phyloP scores from a whole-genome alignment of 2,329 filamentous ascomycete species.

The Bipolaris gigantea region DNA sequence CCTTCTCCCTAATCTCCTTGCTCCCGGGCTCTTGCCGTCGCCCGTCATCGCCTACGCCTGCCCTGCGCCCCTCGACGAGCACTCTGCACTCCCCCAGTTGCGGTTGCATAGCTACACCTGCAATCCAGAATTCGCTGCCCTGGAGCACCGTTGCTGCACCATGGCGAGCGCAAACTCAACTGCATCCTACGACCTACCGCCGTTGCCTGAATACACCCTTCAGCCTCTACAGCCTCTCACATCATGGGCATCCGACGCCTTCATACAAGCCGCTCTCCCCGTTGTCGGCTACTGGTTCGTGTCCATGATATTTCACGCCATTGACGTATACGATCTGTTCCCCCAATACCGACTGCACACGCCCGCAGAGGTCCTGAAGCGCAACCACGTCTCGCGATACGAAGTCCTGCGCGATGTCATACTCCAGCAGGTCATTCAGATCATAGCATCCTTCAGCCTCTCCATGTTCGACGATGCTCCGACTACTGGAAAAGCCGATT shows the following conservation, averaged over 20 bases:
- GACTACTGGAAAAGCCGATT: conserved; percentile 74
- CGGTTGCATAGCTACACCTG: not conserved
- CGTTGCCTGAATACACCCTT: conserved; percentile 80
- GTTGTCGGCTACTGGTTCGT: conserved; percentile 86
- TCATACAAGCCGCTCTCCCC: conserved; percentile 74
- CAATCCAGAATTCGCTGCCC: conserved; percentile 10
- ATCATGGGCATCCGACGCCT: conserved; percentile 77
- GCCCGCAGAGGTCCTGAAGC: conserved; percentile 82
- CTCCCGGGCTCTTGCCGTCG: conserved; percentile 23
- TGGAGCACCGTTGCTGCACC: conserved; percentile 19
- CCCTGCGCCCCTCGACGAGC: conserved; percentile 7
- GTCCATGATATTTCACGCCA: conserved; percentile 82
- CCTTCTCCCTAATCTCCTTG: conserved; percentile 30
- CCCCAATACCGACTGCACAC: conserved; percentile 93
- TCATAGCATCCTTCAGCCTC: conserved; percentile 67
- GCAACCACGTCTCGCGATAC: conserved; percentile 82
- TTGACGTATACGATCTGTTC: conserved; percentile 84
- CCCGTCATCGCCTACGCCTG: conserved; percentile 8
- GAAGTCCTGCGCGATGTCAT: conserved; percentile 90
- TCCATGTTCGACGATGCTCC: conserved; percentile 73
- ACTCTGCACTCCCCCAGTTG: not conserved
- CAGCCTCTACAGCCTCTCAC: conserved; percentile 71
- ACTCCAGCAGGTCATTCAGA: conserved; percentile 89
- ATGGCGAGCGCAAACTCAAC: conserved; percentile 51
- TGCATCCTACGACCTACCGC: conserved; percentile 67